Evolutionary conservation across 2,329 filamentous ascomycete genomes (phyloP).

Genomic region (Talaromyces rugulosus): DNA sequence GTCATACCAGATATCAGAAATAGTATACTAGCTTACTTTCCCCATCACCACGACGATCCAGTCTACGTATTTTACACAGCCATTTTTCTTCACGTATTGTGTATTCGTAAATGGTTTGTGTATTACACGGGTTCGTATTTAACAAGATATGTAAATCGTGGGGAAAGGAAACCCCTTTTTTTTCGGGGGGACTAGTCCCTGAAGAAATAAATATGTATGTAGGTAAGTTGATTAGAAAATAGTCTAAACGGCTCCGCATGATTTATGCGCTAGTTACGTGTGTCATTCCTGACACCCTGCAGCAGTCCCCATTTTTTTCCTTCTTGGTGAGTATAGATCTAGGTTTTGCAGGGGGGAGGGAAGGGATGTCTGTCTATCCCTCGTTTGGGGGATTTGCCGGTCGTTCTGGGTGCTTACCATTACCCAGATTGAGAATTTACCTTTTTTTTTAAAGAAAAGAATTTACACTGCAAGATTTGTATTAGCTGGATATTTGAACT

Average conservation of each 20-base stretch:
- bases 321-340: background rate
- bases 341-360: background rate
- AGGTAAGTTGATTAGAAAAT: background rate
- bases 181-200: background rate
- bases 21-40: background rate
- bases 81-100: background rate
- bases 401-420: background rate
- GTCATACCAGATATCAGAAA: background rate
- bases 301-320: background rate
- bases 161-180: background rate
- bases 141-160: background rate
- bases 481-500: background rate
- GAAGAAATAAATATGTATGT: background rate
- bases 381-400: background rate
- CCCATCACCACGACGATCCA: background rate
- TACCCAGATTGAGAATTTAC: background rate
- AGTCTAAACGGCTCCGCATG: background rate
- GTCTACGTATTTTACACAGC: background rate
- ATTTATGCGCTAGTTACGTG: background rate
- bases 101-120: background rate
- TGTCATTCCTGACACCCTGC: background rate
- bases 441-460: background rate
- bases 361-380: background rate
- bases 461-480: background rate
- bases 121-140: background rate